Base-by-base conservation (phyloP, 345 rosid species). In the Erysimum cheiranthoides region DNA sequence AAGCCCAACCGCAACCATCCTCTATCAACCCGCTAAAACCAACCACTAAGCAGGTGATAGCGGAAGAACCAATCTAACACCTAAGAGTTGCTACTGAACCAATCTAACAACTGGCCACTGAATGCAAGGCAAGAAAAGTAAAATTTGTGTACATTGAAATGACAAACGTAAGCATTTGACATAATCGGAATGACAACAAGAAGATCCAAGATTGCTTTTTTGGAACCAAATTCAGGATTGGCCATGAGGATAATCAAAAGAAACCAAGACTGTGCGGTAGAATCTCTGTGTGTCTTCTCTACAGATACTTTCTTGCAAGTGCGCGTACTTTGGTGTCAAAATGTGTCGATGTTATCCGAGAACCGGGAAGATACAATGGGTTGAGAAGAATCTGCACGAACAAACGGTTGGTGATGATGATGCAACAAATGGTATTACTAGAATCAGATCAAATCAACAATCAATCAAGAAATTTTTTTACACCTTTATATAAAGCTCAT, bases 261-360 rank as follows among this genome's bases (percentile, higher is more conserved):
- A 61, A 87, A 36, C 63, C 98, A 21, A 21, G 25, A 21, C 25
- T 21, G 25, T 21, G 25, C 25, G 25, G 25, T 21, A 21, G 52
- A 28, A 46, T 16, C 52, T 70, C 35, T 2, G 6, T 21, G 1
- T 21, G n/a, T 57, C 52, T 65, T 64, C 27, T 67, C 84, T 86
- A 95, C 4, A 91, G 79, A 77, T 93, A 88, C 71, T 96, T 96
- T 75, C 98, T 93, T 52, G 98, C 99, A 56, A 91, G 97, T 0
- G 92, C 93, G 1, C 97, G 95, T 16, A 93, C 96, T 83, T 96
- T 89, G 16, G 98, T 91, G 78, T 93, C 96, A 17, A 96, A 96
- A 86, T 93, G 96, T 18, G 98, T 81, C 12, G 97, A 89, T 25
- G 95, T 63, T 5, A 96, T 87, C 77, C 96, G 91, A 73, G 98